These are phyloP conservation scores for Polytrichum commune DNA, from an alignment of 225 moss, liverwort and hornwort species.

Conservation along the genomic window DNA sequence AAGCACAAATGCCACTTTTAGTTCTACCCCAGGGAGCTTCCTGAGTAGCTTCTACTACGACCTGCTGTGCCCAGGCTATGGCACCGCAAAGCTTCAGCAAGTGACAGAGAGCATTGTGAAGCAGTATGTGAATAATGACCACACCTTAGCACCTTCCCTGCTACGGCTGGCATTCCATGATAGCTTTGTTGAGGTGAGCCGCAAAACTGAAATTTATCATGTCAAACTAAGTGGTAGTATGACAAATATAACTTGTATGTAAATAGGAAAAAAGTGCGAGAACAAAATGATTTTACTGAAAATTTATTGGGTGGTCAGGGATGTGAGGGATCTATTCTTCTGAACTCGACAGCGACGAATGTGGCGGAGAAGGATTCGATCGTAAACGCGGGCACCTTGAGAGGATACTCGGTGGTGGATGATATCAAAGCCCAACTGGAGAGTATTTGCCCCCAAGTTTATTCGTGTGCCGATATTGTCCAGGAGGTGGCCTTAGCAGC, in stretches of 20 bases:
- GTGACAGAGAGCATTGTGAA: not conserved
- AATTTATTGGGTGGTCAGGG: slow-evolving; percentile 23
- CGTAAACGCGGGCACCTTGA: slow-evolving; percentile 11
- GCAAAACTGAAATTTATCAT: too few relatives aligned
- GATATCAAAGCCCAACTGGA: slow-evolving; percentile 33
- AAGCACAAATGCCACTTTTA: not conserved
- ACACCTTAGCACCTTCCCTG: not conserved
- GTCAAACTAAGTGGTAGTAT: too few relatives aligned
- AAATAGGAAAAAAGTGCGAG: too few relatives aligned
- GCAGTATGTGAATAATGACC: not conserved
- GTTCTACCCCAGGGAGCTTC: not conserved
- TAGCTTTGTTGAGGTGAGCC: not conserved
- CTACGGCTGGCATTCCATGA: not conserved
- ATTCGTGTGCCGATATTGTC: slow-evolving; percentile 54
- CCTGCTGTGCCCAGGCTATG: not conserved
- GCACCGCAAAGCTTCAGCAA: not conserved
- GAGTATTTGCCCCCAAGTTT: slow-evolving; percentile 16
- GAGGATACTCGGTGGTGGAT: slow-evolving; percentile 39
- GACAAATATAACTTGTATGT: too few relatives aligned
- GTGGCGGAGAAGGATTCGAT: slow-evolving; percentile 19
- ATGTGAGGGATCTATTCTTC: slow-evolving; percentile 28
- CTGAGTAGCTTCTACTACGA: not conserved
- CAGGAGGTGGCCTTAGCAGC: slow-evolving; percentile 21
- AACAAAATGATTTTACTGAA: too few relatives aligned
- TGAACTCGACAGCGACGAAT: not conserved